These are phyloP conservation scores for Penicillium sp. DNA, from an alignment of 2,329 filamentous ascomycete genomes.

Conservation along the genomic window DNA sequence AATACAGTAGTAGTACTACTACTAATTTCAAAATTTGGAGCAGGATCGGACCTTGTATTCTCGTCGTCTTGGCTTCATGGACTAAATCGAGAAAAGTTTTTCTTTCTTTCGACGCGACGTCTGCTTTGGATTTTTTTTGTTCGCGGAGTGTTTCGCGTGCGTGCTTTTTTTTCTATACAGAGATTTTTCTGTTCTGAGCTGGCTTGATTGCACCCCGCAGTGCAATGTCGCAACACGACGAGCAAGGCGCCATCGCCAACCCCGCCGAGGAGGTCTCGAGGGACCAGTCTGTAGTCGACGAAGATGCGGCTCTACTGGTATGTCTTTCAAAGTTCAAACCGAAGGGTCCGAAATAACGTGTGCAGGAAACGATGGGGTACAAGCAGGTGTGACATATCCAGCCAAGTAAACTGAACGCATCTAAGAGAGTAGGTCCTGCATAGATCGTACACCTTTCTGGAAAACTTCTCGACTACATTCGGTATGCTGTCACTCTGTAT, in stretches of 20 bases:
- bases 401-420: constrained; percentile 9
- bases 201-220: background rate
- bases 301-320: constrained; percentile 16
- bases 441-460: constrained; percentile 54
- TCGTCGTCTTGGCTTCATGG: background rate
- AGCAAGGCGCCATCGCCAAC: constrained; percentile 1
- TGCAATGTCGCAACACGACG: constrained; percentile 1
- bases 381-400: constrained; percentile 44
- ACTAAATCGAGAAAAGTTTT: background rate
- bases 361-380: constrained; percentile 50
- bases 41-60: too few species aligned
- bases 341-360: background rate
- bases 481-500: constrained; percentile 34
- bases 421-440: constrained; percentile 47
- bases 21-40: too few species aligned
- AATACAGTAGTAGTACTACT: too few species aligned
- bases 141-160: background rate
- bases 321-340: background rate
- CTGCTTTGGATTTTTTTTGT: background rate
- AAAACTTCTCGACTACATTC: constrained; percentile 59
- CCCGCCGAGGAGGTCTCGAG: constrained; percentile 9
- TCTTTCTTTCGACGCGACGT: background rate
- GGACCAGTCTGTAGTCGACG: constrained; percentile 10
- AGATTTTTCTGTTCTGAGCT: background rate
- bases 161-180: background rate